These are phyloP conservation scores for Mangifera indica DNA, from an alignment of 345 rosid genomes.

Conservation along the genomic window DNA sequence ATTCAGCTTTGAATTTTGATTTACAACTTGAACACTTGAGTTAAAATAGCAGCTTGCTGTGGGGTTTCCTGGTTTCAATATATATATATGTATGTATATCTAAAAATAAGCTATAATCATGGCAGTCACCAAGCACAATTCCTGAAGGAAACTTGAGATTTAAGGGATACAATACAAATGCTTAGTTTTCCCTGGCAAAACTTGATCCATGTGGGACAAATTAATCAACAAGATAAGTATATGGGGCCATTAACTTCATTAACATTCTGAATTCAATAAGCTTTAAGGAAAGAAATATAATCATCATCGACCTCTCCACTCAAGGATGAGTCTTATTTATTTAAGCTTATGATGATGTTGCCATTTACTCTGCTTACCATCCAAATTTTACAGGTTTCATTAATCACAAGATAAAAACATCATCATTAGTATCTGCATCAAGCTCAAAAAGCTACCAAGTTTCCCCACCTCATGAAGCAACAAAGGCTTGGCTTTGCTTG, in stretches of 20 bases:
- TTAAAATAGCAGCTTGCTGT: background rate
- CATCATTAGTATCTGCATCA: background rate
- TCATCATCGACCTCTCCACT: background rate
- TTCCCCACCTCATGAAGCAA: no score
- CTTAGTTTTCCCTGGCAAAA: no score
- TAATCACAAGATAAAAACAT: conserved; percentile 9
- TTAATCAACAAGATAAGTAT: background rate
- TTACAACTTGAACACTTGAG: no score
- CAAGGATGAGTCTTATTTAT: background rate
- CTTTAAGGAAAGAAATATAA: background rate
- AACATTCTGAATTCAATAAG: background rate
- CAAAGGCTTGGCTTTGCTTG: no score
- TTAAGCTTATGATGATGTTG: background rate
- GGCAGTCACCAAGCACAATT: conserved; percentile 1
- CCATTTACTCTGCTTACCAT: background rate
- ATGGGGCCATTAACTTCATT: background rate
- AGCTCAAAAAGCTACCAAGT: background rate
- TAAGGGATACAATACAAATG: background rate
- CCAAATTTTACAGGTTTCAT: background rate
- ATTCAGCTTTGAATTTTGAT: no score
- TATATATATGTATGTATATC: background rate
- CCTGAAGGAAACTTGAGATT: background rate
- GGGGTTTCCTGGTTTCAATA: background rate
- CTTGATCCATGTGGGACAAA: no score
- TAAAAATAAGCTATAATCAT: conserved; percentile 2